Conservation (phyloP, 2,329 filamentous ascomycete genomes). For the Lachnellula willkommii region DNA sequence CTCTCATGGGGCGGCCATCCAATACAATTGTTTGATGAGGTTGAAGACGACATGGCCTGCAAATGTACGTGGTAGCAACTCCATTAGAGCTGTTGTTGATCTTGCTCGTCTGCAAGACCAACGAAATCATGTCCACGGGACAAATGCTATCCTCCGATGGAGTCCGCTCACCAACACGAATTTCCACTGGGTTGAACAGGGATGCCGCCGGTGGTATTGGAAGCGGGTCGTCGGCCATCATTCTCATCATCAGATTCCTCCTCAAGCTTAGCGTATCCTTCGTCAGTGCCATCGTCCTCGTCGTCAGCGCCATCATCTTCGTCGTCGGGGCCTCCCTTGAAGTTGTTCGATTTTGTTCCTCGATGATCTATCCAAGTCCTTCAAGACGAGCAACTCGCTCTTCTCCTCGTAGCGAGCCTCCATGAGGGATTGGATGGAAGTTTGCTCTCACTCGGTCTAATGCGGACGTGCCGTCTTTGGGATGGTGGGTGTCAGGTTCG, state of each 20-base stretch:
- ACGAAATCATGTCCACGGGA: slow-evolving; percentile 8
- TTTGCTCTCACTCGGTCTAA: not conserved
- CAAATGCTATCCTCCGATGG: slow-evolving; percentile 1
- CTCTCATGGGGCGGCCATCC: too few species aligned
- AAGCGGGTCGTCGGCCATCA: too few species aligned
- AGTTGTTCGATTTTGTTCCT: not conserved
- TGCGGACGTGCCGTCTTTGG: not conserved
- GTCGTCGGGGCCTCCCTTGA: not conserved
- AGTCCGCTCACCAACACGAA: not conserved
- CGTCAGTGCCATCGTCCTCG: too few species aligned
- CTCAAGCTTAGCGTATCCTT: too few species aligned
- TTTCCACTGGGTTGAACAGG: not conserved
- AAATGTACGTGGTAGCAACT: slow-evolving; percentile 41
- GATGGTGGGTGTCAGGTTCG: slow-evolving; percentile 33
- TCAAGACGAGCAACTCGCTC: not conserved
- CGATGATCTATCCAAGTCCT: not conserved
- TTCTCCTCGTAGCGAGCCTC: not conserved
- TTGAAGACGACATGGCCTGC: too few species aligned
- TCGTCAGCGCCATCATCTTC: too few species aligned
- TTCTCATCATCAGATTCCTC: too few species aligned
- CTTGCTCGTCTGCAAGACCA: slow-evolving; percentile 73
- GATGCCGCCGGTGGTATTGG: too few species aligned
- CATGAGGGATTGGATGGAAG: not conserved
- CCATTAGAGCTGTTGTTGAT: slow-evolving; percentile 85
- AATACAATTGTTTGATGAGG: too few species aligned